These are phyloP conservation scores for Aureobasidium sp. DNA, from an alignment of 2,329 filamentous ascomycete species.

Conservation along the genomic window DNA sequence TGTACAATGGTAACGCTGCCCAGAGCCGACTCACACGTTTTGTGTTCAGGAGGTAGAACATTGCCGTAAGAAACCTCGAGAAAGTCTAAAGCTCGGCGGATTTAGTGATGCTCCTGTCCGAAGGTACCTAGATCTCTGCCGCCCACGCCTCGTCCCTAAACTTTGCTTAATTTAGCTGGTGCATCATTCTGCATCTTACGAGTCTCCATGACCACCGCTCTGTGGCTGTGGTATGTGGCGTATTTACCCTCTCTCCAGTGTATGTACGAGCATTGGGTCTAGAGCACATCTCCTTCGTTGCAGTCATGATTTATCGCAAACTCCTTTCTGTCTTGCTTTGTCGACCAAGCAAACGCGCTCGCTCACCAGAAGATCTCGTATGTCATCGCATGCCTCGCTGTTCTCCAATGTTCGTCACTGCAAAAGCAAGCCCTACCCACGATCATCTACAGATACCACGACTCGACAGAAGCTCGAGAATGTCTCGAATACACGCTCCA, in stretches of 20 bases:
- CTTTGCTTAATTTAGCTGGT: constrained; percentile 2
- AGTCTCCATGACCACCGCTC: neutral
- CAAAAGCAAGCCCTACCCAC: too few species aligned
- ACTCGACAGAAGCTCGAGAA: neutral
- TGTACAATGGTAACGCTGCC: neutral
- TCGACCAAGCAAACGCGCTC: neutral
- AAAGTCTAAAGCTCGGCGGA: neutral
- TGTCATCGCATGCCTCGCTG: neutral
- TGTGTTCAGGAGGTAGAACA: neutral
- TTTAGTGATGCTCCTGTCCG: neutral
- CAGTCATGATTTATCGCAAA: neutral
- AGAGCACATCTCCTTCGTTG: neutral
- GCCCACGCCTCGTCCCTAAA: neutral
- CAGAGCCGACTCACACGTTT: neutral
- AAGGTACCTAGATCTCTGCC: neutral
- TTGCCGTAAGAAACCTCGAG: neutral
- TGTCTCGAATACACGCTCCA: neutral
- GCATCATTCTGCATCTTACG: neutral
- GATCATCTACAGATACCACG: neutral
- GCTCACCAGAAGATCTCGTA: too few species aligned
- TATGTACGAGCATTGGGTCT: neutral
- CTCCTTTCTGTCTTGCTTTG: neutral
- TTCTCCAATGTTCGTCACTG: too few species aligned
- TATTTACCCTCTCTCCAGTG: neutral
- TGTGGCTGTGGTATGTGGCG: neutral